These are phyloP conservation scores for Chrysoporthe puriensis DNA, from an alignment of 2,329 filamentous ascomycete genomes.

Conservation along the genomic window DNA sequence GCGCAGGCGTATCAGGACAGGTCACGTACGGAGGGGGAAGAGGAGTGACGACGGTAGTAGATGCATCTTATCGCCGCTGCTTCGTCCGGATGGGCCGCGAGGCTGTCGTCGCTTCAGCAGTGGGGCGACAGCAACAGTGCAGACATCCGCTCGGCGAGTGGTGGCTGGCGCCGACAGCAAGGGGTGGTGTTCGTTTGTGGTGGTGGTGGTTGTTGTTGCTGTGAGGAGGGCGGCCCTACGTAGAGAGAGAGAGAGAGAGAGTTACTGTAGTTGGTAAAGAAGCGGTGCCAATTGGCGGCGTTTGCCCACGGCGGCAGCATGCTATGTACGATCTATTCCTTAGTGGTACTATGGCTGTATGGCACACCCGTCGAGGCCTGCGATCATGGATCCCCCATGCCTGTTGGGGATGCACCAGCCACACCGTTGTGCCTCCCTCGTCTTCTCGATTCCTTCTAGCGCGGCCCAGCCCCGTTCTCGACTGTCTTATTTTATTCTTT, in stretches of 20 bases:
- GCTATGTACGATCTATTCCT: no score
- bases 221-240: no score
- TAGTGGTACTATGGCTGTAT: no score
- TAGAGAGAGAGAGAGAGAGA: no score
- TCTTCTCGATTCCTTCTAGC: no score
- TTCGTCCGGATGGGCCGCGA: background rate
- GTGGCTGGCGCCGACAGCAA: background rate
- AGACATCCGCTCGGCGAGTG: background rate
- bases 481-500: background rate
- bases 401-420: background rate
- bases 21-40: constrained; percentile 16
- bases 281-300: background rate
- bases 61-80: constrained; percentile 24
- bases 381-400: background rate
- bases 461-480: background rate
- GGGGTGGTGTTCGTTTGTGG: background rate
- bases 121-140: background rate
- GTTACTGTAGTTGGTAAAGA: background rate
- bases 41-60: constrained; percentile 18
- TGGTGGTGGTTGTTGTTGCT: background rate
- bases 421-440: background rate
- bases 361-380: background rate
- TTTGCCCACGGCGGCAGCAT: no score
- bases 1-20: background rate
- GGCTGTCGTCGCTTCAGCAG: background rate